phyloP scores from a whole-genome alignment of 2,329 filamentous ascomycete genomes.

The Aspergillus thermomutatus region DNA sequence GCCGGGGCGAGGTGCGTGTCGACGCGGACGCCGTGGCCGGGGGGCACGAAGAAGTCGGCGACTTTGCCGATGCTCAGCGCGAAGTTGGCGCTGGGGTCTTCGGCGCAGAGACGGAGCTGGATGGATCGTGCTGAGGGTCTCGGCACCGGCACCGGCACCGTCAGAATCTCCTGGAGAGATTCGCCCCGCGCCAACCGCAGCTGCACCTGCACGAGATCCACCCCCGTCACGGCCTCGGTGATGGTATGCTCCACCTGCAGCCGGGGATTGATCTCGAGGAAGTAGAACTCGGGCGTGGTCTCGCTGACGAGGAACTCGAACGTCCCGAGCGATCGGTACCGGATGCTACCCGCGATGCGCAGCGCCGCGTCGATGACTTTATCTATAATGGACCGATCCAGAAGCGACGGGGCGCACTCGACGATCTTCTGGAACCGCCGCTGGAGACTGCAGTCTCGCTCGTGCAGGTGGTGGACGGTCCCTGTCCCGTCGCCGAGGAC shows the following conservation, averaged over 20 bases:
- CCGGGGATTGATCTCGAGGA: conserved; percentile 60
- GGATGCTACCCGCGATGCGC: conserved; percentile 39
- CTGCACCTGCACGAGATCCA: conserved; percentile 56
- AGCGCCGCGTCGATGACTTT: conserved; percentile 54
- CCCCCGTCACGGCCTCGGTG: conserved; percentile 53
- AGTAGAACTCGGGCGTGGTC: conserved; percentile 50
- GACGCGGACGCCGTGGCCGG: conserved; percentile 56
- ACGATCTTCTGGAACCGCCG: conserved; percentile 60
- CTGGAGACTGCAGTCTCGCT: conserved; percentile 60
- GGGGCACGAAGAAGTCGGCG: conserved; percentile 51
- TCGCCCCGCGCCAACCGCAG: conserved; percentile 53
- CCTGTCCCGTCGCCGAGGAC: conserved; percentile 55
- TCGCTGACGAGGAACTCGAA: conserved; percentile 62
- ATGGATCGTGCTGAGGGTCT: conserved; percentile 34
- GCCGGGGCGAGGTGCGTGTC: conserved; percentile 52
- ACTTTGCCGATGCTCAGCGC: conserved; percentile 61
- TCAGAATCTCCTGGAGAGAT: conserved; percentile 35
- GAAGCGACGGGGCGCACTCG: conserved; percentile 55
- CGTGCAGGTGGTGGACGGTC: conserved; percentile 54
- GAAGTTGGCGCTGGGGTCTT: conserved; percentile 53
- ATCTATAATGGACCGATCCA: conserved; percentile 48
- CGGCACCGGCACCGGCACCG: conserved; percentile 23
- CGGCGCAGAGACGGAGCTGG: conserved; percentile 57
- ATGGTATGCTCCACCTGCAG: conserved; percentile 63
- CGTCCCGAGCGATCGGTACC: conserved; percentile 59